Conservation (phyloP, 2,329 filamentous ascomycete genomes). For the Pseudopithomyces chartarum region DNA sequence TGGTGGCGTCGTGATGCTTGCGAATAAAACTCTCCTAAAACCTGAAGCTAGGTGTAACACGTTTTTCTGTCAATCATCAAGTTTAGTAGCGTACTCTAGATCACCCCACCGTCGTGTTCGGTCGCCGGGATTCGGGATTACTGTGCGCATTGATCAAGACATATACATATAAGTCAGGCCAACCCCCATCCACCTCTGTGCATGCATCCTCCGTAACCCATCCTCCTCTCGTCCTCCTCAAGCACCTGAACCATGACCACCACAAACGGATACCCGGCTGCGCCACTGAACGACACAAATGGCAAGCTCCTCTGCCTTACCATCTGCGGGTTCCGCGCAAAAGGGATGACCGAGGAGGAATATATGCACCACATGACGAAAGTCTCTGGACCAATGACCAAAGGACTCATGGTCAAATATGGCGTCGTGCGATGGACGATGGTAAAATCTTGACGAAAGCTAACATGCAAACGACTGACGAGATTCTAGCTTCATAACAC, state of each 20-base stretch:
- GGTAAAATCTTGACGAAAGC: conserved; percentile 30
- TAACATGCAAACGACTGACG: neutral
- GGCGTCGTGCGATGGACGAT: conserved; percentile 54
- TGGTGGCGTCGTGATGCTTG: too few species aligned
- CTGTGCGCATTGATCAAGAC: too few species aligned
- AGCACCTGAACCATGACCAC: too few species aligned
- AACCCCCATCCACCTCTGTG: neutral
- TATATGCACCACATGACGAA: conserved; percentile 56
- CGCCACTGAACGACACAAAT: neutral
- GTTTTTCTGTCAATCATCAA: too few species aligned
- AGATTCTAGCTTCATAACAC: conserved; percentile 51
- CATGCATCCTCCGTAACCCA: too few species aligned
- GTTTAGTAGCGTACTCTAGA: too few species aligned
- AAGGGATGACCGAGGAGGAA: conserved; percentile 55
- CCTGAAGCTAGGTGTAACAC: too few species aligned
- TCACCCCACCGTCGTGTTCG: too few species aligned
- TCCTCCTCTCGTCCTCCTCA: too few species aligned
- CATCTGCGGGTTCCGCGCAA: conserved; percentile 54
- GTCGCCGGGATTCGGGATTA: too few species aligned
- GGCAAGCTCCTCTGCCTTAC: conserved; percentile 50
- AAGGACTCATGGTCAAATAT: conserved; percentile 57
- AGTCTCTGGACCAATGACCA: conserved; percentile 53
- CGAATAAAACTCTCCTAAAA: too few species aligned
- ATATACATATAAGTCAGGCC: too few species aligned
- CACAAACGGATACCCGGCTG: neutral